Evolutionary conservation across 2,329 filamentous ascomycete genomes (phyloP).

Genomic region (Fusarium humuli): DNA sequence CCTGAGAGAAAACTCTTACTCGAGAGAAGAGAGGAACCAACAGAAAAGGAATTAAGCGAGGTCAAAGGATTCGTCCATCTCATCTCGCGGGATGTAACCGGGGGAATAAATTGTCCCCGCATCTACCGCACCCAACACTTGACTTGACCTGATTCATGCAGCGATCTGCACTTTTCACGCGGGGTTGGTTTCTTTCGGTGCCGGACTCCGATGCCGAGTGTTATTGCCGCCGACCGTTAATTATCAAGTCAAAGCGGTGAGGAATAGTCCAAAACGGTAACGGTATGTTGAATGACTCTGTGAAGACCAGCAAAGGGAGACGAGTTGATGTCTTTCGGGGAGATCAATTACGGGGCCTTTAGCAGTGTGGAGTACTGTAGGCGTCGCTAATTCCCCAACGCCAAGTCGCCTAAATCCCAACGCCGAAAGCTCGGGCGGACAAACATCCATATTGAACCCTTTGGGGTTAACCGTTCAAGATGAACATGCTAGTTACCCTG

Average conservation of each 20-base stretch:
- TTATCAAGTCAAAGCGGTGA: background rate
- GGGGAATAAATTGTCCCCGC: conserved; percentile 24
- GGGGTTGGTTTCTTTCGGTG: conserved; percentile 9
- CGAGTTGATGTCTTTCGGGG: background rate
- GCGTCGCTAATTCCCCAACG: background rate
- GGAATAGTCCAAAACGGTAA: background rate
- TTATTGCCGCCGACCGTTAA: background rate
- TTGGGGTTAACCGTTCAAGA: background rate
- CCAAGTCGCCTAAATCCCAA: background rate
- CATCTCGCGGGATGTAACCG: conserved; percentile 9
- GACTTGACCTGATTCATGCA: background rate
- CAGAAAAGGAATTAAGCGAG: conserved; percentile 14
- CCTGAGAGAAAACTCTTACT: background rate
- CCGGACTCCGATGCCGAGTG: conserved; percentile 18
- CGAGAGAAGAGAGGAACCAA: conserved; percentile 1
- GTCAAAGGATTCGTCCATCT: conserved; percentile 13
- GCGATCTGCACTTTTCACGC: conserved; percentile 20
- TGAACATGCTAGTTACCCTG: background rate
- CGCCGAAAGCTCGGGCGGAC: background rate
- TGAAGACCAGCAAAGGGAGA: background rate
- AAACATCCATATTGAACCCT: background rate
- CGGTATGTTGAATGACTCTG: background rate
- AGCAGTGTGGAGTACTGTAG: background rate
- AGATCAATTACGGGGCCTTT: background rate
- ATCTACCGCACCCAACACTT: conserved; percentile 8